These are phyloP conservation scores for Glycine soja DNA, from an alignment of 306 rosid species.

Conservation along the genomic window DNA sequence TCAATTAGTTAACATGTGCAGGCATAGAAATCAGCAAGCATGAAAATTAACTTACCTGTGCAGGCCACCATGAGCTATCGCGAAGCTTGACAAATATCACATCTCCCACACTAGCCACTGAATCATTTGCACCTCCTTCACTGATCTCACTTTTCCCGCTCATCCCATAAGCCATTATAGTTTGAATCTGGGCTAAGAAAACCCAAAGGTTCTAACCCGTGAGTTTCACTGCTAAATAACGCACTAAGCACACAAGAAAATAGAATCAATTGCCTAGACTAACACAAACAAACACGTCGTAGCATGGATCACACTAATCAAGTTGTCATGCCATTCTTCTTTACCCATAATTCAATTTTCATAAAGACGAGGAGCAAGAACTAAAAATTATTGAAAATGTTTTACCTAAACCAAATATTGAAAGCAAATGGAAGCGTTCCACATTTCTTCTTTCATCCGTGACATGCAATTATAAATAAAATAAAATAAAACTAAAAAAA, in stretches of 20 bases:
- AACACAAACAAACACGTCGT: background rate
- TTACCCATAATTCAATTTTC: background rate
- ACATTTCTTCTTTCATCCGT: background rate
- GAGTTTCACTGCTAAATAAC: background rate
- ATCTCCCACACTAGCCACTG: no score
- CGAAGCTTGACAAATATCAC: no score
- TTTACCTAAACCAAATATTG: background rate
- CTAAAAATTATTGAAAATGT: background rate
- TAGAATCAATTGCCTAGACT: background rate
- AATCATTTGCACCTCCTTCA: no score
- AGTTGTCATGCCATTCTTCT: background rate
- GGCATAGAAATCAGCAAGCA: no score
- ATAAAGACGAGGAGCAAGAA: background rate
- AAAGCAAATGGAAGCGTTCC: slow-evolving; percentile 4
- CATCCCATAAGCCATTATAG: slow-evolving; percentile 46
- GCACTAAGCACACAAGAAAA: slow-evolving; percentile 21
- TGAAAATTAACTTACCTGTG: no score
- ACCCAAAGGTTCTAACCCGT: slow-evolving; percentile 30
- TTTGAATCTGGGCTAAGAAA: slow-evolving; percentile 5
- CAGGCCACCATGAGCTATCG: no score
- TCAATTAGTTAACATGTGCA: slow-evolving; percentile 12
- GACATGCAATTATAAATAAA: slow-evolving; percentile 14
- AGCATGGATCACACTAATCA: slow-evolving; percentile 2
- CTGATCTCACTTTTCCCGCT: no score
- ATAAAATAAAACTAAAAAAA: no score